These are phyloP conservation scores for Citrus australasica DNA, from an alignment of 345 rosid species.

Conservation along the genomic window DNA sequence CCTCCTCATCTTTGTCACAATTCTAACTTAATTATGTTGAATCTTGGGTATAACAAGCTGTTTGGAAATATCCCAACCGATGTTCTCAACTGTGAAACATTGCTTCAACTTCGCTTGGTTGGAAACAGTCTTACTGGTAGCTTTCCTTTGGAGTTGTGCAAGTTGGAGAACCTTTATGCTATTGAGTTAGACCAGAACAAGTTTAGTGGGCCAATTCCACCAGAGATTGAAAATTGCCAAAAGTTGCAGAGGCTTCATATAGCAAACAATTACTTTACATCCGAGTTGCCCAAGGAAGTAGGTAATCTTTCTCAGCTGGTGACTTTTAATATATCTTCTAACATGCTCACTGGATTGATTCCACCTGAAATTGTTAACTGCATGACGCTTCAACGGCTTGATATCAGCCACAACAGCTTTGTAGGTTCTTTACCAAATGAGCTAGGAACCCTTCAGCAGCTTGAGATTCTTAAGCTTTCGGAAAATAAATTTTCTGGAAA, in stretches of 20 bases:
- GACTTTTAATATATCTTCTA: slow-evolving; percentile 74
- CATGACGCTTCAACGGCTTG: slow-evolving; percentile 86
- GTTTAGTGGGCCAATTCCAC: slow-evolving; percentile 72
- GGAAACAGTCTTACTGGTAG: slow-evolving; percentile 67
- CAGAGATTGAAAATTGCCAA: slow-evolving; percentile 60
- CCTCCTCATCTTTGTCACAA: slow-evolving; percentile 68
- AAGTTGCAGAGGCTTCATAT: slow-evolving; percentile 77
- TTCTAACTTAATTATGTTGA: slow-evolving; percentile 54
- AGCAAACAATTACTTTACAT: slow-evolving; percentile 61
- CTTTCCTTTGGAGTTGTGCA: slow-evolving; percentile 82
- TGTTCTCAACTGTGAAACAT: slow-evolving; percentile 48
- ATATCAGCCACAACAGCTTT: slow-evolving; percentile 70
- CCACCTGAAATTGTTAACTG: slow-evolving; percentile 72
- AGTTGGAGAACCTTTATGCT: slow-evolving; percentile 64
- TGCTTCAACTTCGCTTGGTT: slow-evolving; percentile 67
- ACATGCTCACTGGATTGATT: slow-evolving; percentile 58
- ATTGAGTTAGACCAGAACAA: slow-evolving; percentile 72
- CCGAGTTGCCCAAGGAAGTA: slow-evolving; percentile 64
- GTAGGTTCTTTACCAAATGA: slow-evolving; percentile 59
- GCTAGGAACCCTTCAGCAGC: slow-evolving; percentile 69
- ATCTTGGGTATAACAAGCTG: slow-evolving; percentile 67
- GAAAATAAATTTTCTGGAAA: slow-evolving; percentile 75
- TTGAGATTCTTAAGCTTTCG: slow-evolving; percentile 83
- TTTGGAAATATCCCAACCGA: slow-evolving; percentile 66
- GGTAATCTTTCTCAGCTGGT: slow-evolving; percentile 76